These are phyloP conservation scores for Ulota crispa DNA, from an alignment of 225 moss, liverwort and hornwort species.

Conservation along the genomic window DNA sequence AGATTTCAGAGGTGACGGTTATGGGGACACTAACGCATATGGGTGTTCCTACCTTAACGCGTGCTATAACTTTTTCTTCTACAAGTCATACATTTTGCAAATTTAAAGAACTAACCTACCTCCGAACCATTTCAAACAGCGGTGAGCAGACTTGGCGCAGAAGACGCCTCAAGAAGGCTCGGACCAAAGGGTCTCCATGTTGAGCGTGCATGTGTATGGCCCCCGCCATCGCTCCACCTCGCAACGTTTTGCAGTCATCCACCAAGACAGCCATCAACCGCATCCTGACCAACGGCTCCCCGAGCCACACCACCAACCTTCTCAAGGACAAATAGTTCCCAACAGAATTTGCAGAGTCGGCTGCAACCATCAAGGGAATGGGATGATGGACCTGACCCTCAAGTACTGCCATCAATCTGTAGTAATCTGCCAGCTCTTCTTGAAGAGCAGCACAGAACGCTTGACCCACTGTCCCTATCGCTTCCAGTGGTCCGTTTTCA, in stretches of 20 bases:
- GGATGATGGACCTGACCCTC: conserved; percentile 96
- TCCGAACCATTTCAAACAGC: conserved; percentile 97
- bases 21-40: too few species aligned
- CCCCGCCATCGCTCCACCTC: conserved; percentile 98
- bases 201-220: conserved; percentile 99
- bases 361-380: conserved; percentile 76
- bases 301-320: conserved; percentile 90
- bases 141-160: conserved; percentile 95
- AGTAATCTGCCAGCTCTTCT: conserved; percentile 95
- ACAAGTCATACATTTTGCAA: neutral
- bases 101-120: conserved; percentile 28
- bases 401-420: conserved; percentile 96
- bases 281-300: conserved; percentile 95
- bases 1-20: too few species aligned
- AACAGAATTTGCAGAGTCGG: conserved; percentile 49
- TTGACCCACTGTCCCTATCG: conserved; percentile 97
- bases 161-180: conserved; percentile 82
- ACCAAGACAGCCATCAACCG: conserved; percentile 97
- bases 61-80: neutral
- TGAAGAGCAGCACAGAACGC: conserved; percentile 98
- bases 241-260: conserved; percentile 93
- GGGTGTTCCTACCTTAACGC: too few species aligned
- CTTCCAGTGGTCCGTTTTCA: conserved; percentile 90
- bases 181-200: conserved; percentile 90
- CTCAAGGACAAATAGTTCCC: conserved; percentile 94